These are phyloP conservation scores for Candida nanaspora DNA, from an alignment of 805 yeast species.

Conservation along the genomic window DNA sequence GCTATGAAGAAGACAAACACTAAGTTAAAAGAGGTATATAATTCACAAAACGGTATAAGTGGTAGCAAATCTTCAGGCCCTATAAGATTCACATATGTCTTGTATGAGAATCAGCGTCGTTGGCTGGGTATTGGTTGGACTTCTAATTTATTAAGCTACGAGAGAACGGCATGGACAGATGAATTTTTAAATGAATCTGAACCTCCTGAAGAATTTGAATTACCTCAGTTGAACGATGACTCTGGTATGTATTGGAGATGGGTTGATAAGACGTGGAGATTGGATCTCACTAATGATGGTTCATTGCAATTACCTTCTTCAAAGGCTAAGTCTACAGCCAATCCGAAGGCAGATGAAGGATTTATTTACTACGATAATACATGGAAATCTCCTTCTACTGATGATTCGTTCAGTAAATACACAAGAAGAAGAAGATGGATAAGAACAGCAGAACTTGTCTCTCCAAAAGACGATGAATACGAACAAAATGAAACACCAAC, in stretches of 20 bases:
- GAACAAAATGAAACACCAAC: background rate
- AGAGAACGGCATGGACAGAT: slow-evolving; percentile 96
- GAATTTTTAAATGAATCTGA: slow-evolving; percentile 85
- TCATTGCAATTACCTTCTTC: slow-evolving; percentile 64
- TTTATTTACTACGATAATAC: slow-evolving; percentile 86
- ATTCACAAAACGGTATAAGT: slow-evolving; percentile 3
- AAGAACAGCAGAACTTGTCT: slow-evolving; percentile 81
- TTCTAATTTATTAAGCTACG: slow-evolving; percentile 80
- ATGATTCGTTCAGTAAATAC: slow-evolving; percentile 81
- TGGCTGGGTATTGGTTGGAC: slow-evolving; percentile 99
- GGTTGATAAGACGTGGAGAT: slow-evolving; percentile 90
- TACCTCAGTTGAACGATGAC: slow-evolving; percentile 66
- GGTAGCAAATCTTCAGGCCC: slow-evolving; percentile 24
- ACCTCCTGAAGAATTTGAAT: slow-evolving; percentile 66
- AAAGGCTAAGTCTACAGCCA: slow-evolving; percentile 52
- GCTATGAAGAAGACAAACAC: slow-evolving; percentile 48
- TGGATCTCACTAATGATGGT: slow-evolving; percentile 85
- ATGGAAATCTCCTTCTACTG: slow-evolving; percentile 88
- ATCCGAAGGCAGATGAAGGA: slow-evolving; percentile 78
- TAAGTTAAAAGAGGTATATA: slow-evolving; percentile 20
- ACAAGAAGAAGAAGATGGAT: slow-evolving; percentile 96
- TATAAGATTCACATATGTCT: slow-evolving; percentile 82
- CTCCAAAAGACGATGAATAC: slow-evolving; percentile 15
- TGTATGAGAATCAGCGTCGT: slow-evolving; percentile 91
- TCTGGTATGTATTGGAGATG: slow-evolving; percentile 85